A percentile compares a stretch with the other conserved stretches of the same genome.
Conservation (phyloP, 1,284 basidiomycete species). For the Naganishia cerealis region DNA sequence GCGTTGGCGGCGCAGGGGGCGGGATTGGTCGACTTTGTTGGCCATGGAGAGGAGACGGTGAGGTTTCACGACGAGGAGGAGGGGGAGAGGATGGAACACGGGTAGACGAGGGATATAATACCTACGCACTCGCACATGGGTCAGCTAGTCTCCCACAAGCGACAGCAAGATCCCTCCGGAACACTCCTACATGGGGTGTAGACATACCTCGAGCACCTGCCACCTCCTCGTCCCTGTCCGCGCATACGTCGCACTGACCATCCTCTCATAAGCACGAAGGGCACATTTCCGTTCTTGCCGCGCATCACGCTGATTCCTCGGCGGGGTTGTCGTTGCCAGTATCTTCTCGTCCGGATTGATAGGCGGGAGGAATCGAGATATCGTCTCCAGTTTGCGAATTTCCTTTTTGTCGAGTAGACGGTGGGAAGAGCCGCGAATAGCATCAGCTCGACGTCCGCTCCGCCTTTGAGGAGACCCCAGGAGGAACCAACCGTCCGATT, state of each 20-base stretch:
- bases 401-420: not conserved
- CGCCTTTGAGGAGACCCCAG: not conserved
- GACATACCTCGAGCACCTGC: conserved; percentile 23
- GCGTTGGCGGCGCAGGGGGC: not conserved
- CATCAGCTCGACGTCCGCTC: not conserved
- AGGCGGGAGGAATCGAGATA: not conserved
- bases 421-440: not conserved
- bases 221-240: conserved; percentile 16
- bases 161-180: not conserved
- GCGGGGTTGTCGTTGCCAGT: not conserved
- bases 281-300: conserved; percentile 1
- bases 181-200: not conserved
- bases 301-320: not conserved
- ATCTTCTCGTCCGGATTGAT: not conserved
- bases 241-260: conserved; percentile 26
- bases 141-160: not conserved
- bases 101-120: not conserved
- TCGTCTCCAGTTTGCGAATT: not conserved
- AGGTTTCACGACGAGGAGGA: not conserved
- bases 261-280: conserved; percentile 10
- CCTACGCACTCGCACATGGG: not conserved
- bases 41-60: not conserved
- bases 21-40: not conserved
- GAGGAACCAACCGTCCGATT: not conserved
- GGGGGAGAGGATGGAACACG: not conserved